Evolutionary conservation across 495 filamentous ascomycete species (phyloP), one percentile per base, ranked within the genome.

Genomic region (Pseudomonodictys pantanalensis): DNA sequence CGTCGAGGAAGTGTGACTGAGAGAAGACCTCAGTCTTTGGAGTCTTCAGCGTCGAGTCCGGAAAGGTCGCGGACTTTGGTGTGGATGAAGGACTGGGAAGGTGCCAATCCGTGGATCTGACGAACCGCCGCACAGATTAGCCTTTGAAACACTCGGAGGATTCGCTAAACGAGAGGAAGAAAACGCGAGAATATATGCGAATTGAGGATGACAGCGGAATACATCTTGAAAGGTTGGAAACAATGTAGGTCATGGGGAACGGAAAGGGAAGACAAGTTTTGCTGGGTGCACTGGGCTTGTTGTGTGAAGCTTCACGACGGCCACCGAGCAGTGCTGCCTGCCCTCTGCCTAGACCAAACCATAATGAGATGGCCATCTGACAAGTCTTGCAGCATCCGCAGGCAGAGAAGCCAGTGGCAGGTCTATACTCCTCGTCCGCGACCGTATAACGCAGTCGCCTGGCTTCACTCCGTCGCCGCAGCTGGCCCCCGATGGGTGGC

Each of bases 71-170:
- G 28, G 63, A 63, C 29, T 66, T 71, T 1, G 72, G 72, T 11
- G 72, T 73, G 51, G 68, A 67, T 10, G 61, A 66, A 17, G 72
- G 72, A 55, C 72, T 75, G 23, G 72, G 72, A 56, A 75, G 64
- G 42, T 66, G 68, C 71, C 71, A 72, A 55, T 73, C 72, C 50
- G 66, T 52, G 50, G 43, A 65, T 64, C 68, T 71, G 47, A 24
- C 10, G 44, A 44, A 41, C 58, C 52, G 50, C 24, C 35, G 10
- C 45, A 29, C 49, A 25, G 44, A 39, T 70, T 63, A 68, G 68
- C 68, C n/a, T n/a, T 24, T 46, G 52, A 54, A 56, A 64, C 49
- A 65, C 25, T 39, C 44, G 42, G 17, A 58, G 30, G 49, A 58
- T 24, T 42, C 24, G 29, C 35, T 39, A 53, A 30, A 54, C 30